These are phyloP conservation scores for Talaromyces sp. DNA, from an alignment of 2,329 filamentous ascomycete genomes.

Conservation along the genomic window DNA sequence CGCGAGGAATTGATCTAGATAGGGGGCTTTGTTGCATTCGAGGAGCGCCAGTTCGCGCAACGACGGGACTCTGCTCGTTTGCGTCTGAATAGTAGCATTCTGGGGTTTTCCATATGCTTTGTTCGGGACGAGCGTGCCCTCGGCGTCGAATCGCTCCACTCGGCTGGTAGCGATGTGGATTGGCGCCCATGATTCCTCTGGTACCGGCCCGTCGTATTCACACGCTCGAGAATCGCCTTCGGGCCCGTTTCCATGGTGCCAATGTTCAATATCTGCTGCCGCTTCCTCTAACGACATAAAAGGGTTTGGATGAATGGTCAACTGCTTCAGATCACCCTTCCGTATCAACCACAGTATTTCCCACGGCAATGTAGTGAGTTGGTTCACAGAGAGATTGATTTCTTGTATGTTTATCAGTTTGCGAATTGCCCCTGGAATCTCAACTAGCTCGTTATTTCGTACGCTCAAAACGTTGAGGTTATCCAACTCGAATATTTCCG, in stretches of 20 bases:
- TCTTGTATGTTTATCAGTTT: conserved; percentile 41
- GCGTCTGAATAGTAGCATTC: not conserved
- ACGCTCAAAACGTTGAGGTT: conserved; percentile 44
- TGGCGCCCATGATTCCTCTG: conserved; percentile 33
- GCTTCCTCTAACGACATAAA: conserved; percentile 32
- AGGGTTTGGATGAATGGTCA: conserved; percentile 41
- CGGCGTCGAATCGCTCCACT: conserved; percentile 32
- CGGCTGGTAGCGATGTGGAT: conserved; percentile 37
- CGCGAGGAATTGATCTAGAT: conserved; percentile 36
- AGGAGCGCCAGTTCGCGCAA: conserved; percentile 44
- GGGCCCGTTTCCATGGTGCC: conserved; percentile 26
- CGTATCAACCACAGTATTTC: conserved; percentile 42
- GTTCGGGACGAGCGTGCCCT: conserved; percentile 27
- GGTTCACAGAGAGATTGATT: conserved; percentile 46
- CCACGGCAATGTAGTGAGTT: conserved; percentile 42
- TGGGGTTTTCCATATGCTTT: conserved; percentile 12
- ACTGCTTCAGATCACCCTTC: conserved; percentile 36
- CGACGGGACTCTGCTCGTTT: conserved; percentile 33
- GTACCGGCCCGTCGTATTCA: conserved; percentile 27
- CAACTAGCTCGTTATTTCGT: conserved; percentile 44
- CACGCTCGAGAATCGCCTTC: conserved; percentile 19
- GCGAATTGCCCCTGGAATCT: conserved; percentile 41
- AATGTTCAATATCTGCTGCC: conserved; percentile 28
- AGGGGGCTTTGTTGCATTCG: conserved; percentile 34
- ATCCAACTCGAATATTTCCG: conserved; percentile 41